A percentile compares a stretch with the other conserved stretches of the same genome.
phyloP scores from a whole-genome alignment of 306 rosid genomes.

The Lathyrus aphaca region DNA sequence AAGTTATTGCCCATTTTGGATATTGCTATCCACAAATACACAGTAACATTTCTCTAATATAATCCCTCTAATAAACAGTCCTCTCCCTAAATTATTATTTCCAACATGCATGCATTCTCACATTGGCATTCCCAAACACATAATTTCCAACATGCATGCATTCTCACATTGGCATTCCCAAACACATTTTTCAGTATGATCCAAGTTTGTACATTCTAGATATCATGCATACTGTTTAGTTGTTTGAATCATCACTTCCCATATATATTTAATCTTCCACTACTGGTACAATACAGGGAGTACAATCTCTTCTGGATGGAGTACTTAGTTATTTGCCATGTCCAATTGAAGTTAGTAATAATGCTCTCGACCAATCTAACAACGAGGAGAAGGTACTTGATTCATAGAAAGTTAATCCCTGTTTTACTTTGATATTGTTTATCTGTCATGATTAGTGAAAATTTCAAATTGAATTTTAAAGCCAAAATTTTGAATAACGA shows the following conservation, averaged over 20 bases:
- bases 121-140: not conserved
- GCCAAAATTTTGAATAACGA: not conserved
- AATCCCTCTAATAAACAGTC: too few species aligned
- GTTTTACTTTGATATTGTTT: conserved; percentile 33
- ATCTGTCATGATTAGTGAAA: conserved; percentile 22
- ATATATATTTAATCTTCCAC: conserved; percentile 36
- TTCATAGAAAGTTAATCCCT: conserved; percentile 23
- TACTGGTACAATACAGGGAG: conserved; percentile 77
- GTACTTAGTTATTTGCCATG: conserved; percentile 90
- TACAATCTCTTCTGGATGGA: conserved; percentile 94
- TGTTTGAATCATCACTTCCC: conserved; percentile 22
- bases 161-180: not conserved
- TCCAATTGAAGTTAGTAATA: conserved; percentile 83
- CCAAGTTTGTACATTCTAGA: conserved; percentile 24
- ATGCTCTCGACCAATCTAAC: conserved; percentile 91
- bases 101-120: not conserved
- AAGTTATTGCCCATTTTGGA: too few species aligned
- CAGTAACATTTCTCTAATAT: too few species aligned
- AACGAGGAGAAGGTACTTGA: conserved; percentile 81
- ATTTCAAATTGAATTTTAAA: conserved; percentile 17
- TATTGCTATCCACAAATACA: too few species aligned
- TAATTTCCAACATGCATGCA: conserved; percentile 7
- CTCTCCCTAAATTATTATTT: conserved; percentile 16
- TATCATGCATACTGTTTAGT: conserved; percentile 11
- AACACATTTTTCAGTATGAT: conserved; percentile 14